Evolutionary conservation across 164 flowering plant species (phyloP).

Genomic region (Umbilicus rupestris): DNA sequence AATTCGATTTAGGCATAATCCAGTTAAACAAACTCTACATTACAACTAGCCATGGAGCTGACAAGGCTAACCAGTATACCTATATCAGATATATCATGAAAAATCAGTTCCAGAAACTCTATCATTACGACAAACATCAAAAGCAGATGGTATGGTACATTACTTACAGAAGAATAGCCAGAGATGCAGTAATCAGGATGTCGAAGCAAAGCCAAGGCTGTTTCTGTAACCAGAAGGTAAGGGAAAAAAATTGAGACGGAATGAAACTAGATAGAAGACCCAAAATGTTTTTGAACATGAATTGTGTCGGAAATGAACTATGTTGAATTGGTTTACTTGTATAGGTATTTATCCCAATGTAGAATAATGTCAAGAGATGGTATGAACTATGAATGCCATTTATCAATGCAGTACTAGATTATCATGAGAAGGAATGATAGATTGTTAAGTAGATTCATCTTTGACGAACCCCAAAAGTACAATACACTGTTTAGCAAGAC

Average conservation of each 20-base stretch:
- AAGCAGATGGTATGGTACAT: conserved; percentile 3
- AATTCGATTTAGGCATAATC: no score
- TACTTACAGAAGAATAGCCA: conserved; percentile 85
- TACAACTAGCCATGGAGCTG: no score
- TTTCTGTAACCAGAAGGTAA: conserved; percentile 48
- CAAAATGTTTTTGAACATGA: not conserved
- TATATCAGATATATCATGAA: no score
- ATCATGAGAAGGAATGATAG: no score
- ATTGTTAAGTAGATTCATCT: no score
- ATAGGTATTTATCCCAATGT: not conserved
- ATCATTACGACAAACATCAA: not conserved
- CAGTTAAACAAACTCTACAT: no score
- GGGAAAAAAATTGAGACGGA: not conserved
- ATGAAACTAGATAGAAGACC: not conserved
- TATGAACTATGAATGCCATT: not conserved
- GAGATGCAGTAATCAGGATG: conserved; percentile 96
- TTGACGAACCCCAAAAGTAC: not conserved
- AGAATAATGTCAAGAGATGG: not conserved
- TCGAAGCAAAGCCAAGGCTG: conserved; percentile 77
- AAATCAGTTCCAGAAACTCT: no score
- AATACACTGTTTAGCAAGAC: not conserved
- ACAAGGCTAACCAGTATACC: no score
- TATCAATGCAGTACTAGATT: no score
- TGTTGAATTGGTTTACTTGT: no score
- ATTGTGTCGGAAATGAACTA: not conserved